These are phyloP conservation scores for Botrytis fragariae DNA, from an alignment of 2,329 filamentous ascomycete genomes.

Conservation along the genomic window DNA sequence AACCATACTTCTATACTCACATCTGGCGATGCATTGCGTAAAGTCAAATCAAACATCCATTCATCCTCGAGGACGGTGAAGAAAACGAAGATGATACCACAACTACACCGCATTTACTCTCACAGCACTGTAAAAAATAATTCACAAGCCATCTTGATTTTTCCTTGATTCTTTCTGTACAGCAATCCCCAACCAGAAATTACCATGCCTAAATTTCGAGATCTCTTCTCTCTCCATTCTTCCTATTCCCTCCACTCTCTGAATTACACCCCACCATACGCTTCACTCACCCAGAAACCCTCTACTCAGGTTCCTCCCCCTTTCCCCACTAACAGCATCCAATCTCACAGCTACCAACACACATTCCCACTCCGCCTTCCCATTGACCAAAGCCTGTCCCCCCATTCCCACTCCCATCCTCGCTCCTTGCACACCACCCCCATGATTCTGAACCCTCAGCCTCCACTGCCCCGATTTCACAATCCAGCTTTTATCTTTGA, in stretches of 20 bases:
- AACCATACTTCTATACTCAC: not conserved
- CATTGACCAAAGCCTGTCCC: slow-evolving; percentile 31
- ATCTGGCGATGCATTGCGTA: not conserved
- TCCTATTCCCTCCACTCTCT: not conserved
- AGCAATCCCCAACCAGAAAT: not conserved
- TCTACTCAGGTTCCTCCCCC: slow-evolving; percentile 62
- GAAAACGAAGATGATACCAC: not conserved
- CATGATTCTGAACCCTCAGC: slow-evolving; percentile 57
- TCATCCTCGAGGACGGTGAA: not conserved
- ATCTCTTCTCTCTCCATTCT: not conserved
- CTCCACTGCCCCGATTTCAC: slow-evolving; percentile 71
- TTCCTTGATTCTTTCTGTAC: not conserved
- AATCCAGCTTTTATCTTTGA: slow-evolving; percentile 49
- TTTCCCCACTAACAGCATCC: slow-evolving; percentile 66
- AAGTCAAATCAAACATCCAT: not conserved
- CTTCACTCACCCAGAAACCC: slow-evolving; percentile 52
- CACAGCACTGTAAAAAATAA: not conserved
- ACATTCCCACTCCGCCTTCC: slow-evolving; percentile 62
- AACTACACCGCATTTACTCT: not conserved
- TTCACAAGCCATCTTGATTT: not conserved
- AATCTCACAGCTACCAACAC: slow-evolving; percentile 74
- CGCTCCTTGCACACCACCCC: slow-evolving; percentile 60
- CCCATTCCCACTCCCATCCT: slow-evolving; percentile 62
- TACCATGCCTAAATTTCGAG: not conserved
- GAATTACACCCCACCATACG: not conserved